Evolutionary conservation across 306 rosid species (phyloP), one percentile per base, ranked within the genome.

Genomic region (Cercis canadensis): DNA sequence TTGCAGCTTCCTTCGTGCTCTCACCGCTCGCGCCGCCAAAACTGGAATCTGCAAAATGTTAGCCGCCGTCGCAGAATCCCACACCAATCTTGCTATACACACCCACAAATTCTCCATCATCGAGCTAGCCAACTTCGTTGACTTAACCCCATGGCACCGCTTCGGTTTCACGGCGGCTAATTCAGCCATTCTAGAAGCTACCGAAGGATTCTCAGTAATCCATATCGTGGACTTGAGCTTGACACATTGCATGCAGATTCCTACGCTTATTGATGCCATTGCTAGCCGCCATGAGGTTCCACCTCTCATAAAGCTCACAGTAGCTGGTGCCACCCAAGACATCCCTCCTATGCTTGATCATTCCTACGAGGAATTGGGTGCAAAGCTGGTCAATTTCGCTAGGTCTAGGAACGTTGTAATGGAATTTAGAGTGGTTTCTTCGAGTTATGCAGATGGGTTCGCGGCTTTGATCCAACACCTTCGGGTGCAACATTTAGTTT

Each of bases 171-270:
- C 98, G 0, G 92, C 96, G 0, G 97, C 98, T 11, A 94, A 94
- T 59, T 73, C 97, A 0, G 76, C 91, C 34, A 82, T 93, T 33
- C 81, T 93, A 0, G 97, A 93, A 19, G 96, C 97, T 0, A 78
- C 84, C 3, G 92, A 90, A 4, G 97, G 96, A 0, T 87, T 62
- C 75, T 75, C 99, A 0, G 79, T 78, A 14, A 44, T 94, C 32
- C 99, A 94, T 71, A 78, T 94, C 21, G 96, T 94, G 0, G 96
- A 94, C 63, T 62, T 94, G 8, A 87, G 92, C 75, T 50, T 77
- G 37, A 90, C 97, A 16, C 97, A 89, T 69, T 94, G 99, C 89
- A 94, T 94, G 99, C 99, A 94, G 68, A 87, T 94, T 61, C 99
- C 99, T 0, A 94, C 99, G 4, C 90, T 94, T 0, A 75, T 94